Evolutionary conservation across 2,329 filamentous ascomycete genomes (phyloP).

Genomic region (Aureobasidium musti): DNA sequence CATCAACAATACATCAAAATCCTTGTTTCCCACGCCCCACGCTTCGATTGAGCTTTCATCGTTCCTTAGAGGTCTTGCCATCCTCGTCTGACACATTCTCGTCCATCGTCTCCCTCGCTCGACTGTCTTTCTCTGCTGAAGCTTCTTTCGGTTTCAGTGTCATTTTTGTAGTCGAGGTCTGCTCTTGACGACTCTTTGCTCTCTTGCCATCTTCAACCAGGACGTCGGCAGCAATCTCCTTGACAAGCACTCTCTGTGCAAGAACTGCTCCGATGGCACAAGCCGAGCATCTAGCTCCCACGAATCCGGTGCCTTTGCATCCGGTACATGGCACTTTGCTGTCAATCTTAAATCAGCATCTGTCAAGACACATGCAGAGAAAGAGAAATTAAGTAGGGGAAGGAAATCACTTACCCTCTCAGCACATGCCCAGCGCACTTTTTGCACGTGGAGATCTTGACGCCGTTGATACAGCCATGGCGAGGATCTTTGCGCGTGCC

Average conservation of each 20-base stretch:
- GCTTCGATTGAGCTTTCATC: background rate
- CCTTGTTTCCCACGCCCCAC: background rate
- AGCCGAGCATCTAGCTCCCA: background rate
- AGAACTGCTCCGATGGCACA: background rate
- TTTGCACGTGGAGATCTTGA: slow-evolving; percentile 12
- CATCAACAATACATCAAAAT: background rate
- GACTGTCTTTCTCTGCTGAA: background rate
- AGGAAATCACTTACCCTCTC: background rate
- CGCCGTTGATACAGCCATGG: slow-evolving; percentile 18
- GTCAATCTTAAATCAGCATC: background rate
- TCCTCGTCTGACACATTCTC: background rate
- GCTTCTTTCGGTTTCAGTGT: background rate
- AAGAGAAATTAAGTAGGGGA: background rate
- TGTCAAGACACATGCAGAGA: background rate
- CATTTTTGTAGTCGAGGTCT: too few species aligned
- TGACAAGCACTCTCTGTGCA: background rate
- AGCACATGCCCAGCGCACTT: slow-evolving; percentile 12
- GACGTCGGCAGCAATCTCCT: background rate
- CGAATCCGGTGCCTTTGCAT: slow-evolving; percentile 18
- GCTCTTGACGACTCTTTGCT: background rate
- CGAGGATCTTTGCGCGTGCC: slow-evolving; percentile 1
- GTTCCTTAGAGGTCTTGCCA: background rate
- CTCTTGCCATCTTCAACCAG: background rate
- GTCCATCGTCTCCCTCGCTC: background rate
- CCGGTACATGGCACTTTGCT: background rate